Base-by-base conservation (phyloP, 2,329 filamentous ascomycete genomes). In the Penicillium corylophilum region DNA sequence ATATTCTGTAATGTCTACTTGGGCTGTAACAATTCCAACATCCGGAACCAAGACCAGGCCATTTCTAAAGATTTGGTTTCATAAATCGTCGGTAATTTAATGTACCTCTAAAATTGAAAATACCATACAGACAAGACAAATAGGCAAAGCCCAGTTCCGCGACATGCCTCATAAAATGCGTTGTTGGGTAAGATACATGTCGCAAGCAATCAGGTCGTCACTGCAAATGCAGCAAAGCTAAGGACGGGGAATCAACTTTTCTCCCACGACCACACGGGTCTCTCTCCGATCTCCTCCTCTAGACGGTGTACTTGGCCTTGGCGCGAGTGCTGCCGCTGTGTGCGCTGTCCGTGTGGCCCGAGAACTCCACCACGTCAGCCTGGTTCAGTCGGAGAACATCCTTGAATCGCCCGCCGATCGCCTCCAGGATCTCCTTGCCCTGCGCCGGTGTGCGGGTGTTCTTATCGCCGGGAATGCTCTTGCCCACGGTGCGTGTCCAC, bases 401-500 rank as follows among this genome's bases (percentile, higher is more conserved):
- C 84, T 99, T 99, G 85, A 99, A 96, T 60, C 87, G 86, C 63
- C 81, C 83, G 63, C 94, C 94, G 65, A 99, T 95, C 66, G 84
- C 82, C 77, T 89, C 79, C 51, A 99, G 82, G 42, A 93, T 83
- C 50, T 94, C 88, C 76, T 87, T 88, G 68, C 90, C 89, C 81
- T 96, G 94, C 65, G 94, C 89, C 22, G 78, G 71, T 49, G 83
- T 85, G 58, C 90, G 85, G 61, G 88, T 88, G 53, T 87, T 86
- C 52, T 88, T 88, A 61, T 89, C 88, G 54, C 84, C 85, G 1
- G 87, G 86, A 54, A 92, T 86, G 68, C 82, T 83, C 80, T 93
- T 93, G 70, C 93, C 93, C 49, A 90, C 90, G 52, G 92, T 95
- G 68, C 91, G 88, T 58, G 94, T 99, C 94, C 95, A 99, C 64